phyloP scores from a whole-genome alignment of 1,139 yeast genomes.

The Yamadazyma triangularis region DNA sequence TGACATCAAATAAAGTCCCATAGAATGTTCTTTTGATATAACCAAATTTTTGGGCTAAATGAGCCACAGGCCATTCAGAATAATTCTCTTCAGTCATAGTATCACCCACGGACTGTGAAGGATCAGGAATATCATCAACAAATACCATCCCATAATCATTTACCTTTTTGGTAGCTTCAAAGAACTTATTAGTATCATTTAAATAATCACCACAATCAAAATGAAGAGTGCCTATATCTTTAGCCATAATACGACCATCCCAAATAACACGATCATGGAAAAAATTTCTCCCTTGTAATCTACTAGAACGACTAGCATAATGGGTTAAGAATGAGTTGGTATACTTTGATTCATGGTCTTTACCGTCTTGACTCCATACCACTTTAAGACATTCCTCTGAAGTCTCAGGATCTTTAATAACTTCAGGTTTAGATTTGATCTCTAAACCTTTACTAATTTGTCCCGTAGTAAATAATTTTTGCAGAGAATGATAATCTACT shows the following conservation, averaged over 20 bases:
- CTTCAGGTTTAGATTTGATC: constrained; percentile 22
- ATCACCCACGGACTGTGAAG: constrained; percentile 11
- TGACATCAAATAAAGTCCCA: constrained; percentile 71
- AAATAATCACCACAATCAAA: constrained; percentile 43
- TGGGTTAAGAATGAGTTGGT: constrained; percentile 43
- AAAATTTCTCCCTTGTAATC: constrained; percentile 30
- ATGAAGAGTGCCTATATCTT: constrained; percentile 17
- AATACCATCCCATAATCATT: constrained; percentile 59
- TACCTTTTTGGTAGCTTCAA: constrained; percentile 40
- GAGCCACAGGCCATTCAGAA: constrained; percentile 36
- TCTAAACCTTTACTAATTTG: constrained; percentile 26
- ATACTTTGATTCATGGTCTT: constrained; percentile 30
- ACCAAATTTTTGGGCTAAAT: constrained; percentile 60
- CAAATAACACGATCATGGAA: constrained; percentile 36
- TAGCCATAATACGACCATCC: constrained; percentile 23
- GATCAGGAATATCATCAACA: constrained; percentile 48
- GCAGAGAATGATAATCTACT: constrained; percentile 54
- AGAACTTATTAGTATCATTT: constrained; percentile 29
- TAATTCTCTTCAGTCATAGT: constrained; percentile 26
- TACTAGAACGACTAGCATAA: constrained; percentile 32
- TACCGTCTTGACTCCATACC: constrained; percentile 51
- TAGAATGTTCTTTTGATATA: constrained; percentile 71
- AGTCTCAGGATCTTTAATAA: constrained; percentile 13
- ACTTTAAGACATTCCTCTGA: constrained; percentile 36
- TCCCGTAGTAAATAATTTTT: constrained; percentile 65